Evolutionary conservation across 2,329 filamentous ascomycete genomes (phyloP), one percentile per base, ranked within the genome.

Genomic region (Dactylella cylindrospora): DNA sequence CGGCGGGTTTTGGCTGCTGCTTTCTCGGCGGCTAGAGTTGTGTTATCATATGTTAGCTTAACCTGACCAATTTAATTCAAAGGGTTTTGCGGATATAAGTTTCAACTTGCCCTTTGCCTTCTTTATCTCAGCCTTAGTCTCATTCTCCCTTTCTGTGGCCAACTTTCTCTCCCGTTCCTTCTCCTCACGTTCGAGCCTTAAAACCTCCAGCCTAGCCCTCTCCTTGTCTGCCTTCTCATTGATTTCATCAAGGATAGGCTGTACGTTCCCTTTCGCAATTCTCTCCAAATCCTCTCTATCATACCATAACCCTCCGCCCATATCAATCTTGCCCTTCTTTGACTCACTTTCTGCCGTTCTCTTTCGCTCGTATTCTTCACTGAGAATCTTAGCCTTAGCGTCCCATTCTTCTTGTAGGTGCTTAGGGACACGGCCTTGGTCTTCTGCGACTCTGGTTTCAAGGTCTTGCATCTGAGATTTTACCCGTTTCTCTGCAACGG

Each of bases 231-330:
- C 59, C 20, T 55, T 57, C 10, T 44, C 51, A 35, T 64, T 57
- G n/a, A 64, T 64, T 12, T 64, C 59, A 29, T 64, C 59, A 17
- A 64, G 29, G 12, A 64, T 55, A 5, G 59, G 59, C 51, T 64
- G 50, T 8, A 64, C 59, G 31, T 64, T 64, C 5, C 51, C 59
- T 17, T 44, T 31, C 3, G 59, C 59, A 7, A 55, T 55, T n/a
- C 52, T 44, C n/a, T 64, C 52, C 8, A 64, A 28, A 41, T 64
- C 59, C 20, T 64, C 59, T 17, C 41, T 29, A 22, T 55, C 50
- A 17, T 57, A 64, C 59, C 59, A 64, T n/a, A 64, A 26, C 1
- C 59, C 59, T 2, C 59, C 59, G 32, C 59, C 59, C 51, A 64
- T 64, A 32, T 64, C 40, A 15, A 64, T 64, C 19, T 64, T 64